Conservation (phyloP, 345 rosid species). For the Populus alba region DNA sequence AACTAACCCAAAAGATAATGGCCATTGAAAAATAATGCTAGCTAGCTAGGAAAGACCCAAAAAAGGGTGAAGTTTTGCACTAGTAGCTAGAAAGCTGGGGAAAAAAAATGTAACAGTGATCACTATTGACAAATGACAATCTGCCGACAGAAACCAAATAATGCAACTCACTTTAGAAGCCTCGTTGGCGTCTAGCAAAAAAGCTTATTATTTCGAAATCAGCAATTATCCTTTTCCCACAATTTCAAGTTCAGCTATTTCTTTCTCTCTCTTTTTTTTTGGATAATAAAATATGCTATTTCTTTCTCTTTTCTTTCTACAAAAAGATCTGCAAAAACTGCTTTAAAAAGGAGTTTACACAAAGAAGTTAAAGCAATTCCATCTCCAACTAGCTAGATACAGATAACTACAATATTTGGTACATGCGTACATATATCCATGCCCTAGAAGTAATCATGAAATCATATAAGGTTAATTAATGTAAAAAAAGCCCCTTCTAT, state of each 20-base stretch:
- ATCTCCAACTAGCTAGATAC: neutral
- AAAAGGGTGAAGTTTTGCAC: neutral
- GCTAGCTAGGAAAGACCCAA: neutral
- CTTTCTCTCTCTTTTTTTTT: neutral
- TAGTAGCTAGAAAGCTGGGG: neutral
- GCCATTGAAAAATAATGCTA: neutral
- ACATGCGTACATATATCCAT: no score
- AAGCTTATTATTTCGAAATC: neutral
- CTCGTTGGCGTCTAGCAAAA: conserved; percentile 8
- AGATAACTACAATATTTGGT: neutral
- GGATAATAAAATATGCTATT: neutral
- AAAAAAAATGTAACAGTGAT: neutral
- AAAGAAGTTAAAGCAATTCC: neutral
- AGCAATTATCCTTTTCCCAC: neutral
- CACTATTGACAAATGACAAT: neutral
- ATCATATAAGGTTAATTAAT: no score
- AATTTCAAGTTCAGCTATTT: neutral
- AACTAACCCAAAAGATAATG: neutral
- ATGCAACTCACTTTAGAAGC: conserved; percentile 13
- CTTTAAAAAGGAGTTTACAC: no score
- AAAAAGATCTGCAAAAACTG: no score
- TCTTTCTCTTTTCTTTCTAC: neutral
- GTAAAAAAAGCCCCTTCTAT: no score
- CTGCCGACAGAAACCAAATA: neutral
- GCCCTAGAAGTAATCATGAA: no score